Base-by-base conservation (phyloP, 176 grass and related monocot genomes). In the Eleusine indica region DNA sequence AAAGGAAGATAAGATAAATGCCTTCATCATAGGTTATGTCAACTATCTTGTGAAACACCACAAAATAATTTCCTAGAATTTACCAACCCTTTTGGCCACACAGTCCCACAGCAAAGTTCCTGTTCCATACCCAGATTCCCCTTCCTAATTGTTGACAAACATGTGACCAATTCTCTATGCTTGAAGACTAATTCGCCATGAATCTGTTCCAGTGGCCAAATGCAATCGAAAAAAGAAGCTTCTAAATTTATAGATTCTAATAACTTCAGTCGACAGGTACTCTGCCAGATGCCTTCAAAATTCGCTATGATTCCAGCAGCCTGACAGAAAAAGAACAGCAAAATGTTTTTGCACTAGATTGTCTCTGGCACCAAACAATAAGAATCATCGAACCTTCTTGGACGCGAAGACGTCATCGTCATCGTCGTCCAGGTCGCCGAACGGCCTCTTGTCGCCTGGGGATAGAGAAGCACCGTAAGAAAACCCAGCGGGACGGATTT, bases 341-440 rank as follows among this genome's bases (percentile, higher is more conserved):
- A 42, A 78, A 57, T 6, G 3, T 13, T 18, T 58, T 7, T 62
- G 66, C 60, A 19, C 2, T 72, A 21, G 7, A 70, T 76, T 21
- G 18, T 41, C 57, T 9, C 3, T 19, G 9, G 35, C 22, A 84
- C n/a, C 2, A 2, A 78, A 62, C 35, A 67, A 28, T 35, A 48
- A 44, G 14, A n/a, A 68, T 49, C 10, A 9, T 42, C 29, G 21
- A 81, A 94, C 92, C 92, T 94, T 94, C 81, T 97, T 97, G 21
- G 74, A 82, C 51, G 82, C 84, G 49, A 97, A 97, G 42, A 94
- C 89, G 65, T 94, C 95, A 7, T 94, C 95, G 0, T 94, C 92
- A 3, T 97, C 95, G 3, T 97, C 95, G 22, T 94, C 95, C 52
- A 97, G 83, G 86, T 97, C 95, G 48, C 84, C 88, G 76, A 91